Evolutionary conservation across 108 stramenopile species (phyloP).

Genomic region (Mediolabrus comicus): DNA sequence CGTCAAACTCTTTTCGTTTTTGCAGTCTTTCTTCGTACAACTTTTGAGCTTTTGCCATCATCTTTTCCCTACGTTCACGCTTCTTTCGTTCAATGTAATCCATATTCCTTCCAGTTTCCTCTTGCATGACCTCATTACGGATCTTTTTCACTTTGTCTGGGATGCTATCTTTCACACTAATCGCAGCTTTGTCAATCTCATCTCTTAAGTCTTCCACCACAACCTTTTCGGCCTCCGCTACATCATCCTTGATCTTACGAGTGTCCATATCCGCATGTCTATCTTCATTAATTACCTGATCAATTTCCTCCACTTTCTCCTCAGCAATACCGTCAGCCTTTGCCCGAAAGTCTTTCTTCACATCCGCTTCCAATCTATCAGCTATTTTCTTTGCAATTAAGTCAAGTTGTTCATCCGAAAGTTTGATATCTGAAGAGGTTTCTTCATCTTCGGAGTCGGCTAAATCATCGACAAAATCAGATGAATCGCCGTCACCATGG

Average conservation of each 20-base stretch:
- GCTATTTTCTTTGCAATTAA: slow-evolving; percentile 35
- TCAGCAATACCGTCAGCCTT: slow-evolving; percentile 37
- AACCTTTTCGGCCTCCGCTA: slow-evolving; percentile 31
- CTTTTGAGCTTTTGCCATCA: neutral
- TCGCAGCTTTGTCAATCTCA: slow-evolving; percentile 45
- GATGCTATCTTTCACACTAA: slow-evolving; percentile 21
- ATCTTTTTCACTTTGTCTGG: slow-evolving; percentile 41
- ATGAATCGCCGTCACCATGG: slow-evolving; percentile 13
- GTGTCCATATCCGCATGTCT: slow-evolving; percentile 24
- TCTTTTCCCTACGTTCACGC: neutral
- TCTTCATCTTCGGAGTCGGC: slow-evolving; percentile 7
- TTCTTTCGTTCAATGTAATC: slow-evolving; percentile 12
- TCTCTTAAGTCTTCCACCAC: slow-evolving; percentile 37
- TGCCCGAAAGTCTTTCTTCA: slow-evolving; percentile 29
- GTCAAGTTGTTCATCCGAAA: slow-evolving; percentile 34
- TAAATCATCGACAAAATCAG: slow-evolving; percentile 18
- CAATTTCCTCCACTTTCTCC: slow-evolving; percentile 29
- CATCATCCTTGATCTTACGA: slow-evolving; percentile 32
- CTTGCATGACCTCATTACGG: slow-evolving; percentile 39
- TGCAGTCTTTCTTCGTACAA: neutral
- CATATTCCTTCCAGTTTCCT: slow-evolving; percentile 44
- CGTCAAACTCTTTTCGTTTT: neutral
- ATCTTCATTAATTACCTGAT: slow-evolving; percentile 38
- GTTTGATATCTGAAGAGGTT: slow-evolving; percentile 22
- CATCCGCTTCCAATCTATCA: slow-evolving; percentile 37